These are phyloP conservation scores for Geotrichum carabidarum DNA, from an alignment of 1,139 yeast species.

Conservation along the genomic window DNA sequence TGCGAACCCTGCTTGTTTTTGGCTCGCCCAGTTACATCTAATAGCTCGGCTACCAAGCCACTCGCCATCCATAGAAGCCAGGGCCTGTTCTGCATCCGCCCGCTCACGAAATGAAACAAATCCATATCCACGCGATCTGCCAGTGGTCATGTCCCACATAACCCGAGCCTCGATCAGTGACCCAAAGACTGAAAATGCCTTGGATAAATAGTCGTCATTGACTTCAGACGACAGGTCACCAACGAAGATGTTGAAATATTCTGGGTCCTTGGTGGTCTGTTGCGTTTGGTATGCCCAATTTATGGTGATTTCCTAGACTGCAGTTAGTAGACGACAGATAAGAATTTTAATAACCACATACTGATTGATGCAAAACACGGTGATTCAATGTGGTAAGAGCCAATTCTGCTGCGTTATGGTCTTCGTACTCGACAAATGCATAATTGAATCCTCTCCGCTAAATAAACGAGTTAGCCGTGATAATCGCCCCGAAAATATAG, in stretches of 20 bases:
- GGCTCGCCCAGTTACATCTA: slow-evolving; percentile 87
- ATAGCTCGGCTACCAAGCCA: slow-evolving; percentile 69
- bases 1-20: slow-evolving; percentile 39
- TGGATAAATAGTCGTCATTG: slow-evolving; percentile 64
- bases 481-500: background rate
- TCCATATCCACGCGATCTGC: slow-evolving; percentile 87
- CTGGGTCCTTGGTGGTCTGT: slow-evolving; percentile 48
- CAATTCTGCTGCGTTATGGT: slow-evolving; percentile 52
- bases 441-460: slow-evolving; percentile 56
- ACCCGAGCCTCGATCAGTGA: slow-evolving; percentile 81
- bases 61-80: slow-evolving; percentile 70
- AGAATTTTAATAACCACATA: slow-evolving; percentile 35
- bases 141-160: slow-evolving; percentile 97
- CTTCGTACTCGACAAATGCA: slow-evolving; percentile 74
- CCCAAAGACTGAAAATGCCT: slow-evolving; percentile 55
- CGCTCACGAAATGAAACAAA: slow-evolving; percentile 73
- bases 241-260: slow-evolving; percentile 68
- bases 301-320: slow-evolving; percentile 48
- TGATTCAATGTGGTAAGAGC: slow-evolving; percentile 64
- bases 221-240: slow-evolving; percentile 84
- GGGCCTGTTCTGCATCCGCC: slow-evolving; percentile 69
- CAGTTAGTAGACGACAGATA: slow-evolving; percentile 21
- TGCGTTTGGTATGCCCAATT: slow-evolving; percentile 84
- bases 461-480: slow-evolving; percentile 12
- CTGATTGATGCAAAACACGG: slow-evolving; percentile 30